Percentiles rank a stretch among this genome's conserved stretches.
Evolutionary conservation across 106 monocot genomes (phyloP).

Genomic region (Chionographis japonica): DNA sequence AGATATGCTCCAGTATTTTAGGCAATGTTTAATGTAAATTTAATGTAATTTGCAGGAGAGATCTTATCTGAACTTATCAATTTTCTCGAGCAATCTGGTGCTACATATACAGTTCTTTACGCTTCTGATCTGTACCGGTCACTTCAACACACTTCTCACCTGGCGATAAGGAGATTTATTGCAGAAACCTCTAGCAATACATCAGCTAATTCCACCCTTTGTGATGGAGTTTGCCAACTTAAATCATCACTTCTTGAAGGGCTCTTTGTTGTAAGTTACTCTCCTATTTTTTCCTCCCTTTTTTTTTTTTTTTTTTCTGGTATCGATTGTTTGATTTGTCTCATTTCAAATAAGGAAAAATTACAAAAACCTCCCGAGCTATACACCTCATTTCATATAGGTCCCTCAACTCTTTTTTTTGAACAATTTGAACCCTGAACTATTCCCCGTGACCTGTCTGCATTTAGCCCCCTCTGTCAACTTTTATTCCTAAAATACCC

Average conservation of each 20-base stretch:
- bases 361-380: no score
- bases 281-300: background rate
- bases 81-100: slow-evolving; percentile 48
- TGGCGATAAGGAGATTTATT: slow-evolving; percentile 36
- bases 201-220: slow-evolving; percentile 28
- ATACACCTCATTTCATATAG: no score
- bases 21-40: background rate
- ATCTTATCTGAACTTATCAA: slow-evolving; percentile 46
- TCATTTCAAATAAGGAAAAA: no score
- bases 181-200: slow-evolving; percentile 27
- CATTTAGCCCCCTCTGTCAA: no score
- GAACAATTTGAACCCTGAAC: no score
- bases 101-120: slow-evolving; percentile 59
- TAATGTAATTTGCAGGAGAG: slow-evolving; percentile 41
- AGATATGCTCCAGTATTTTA: background rate
- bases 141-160: slow-evolving; percentile 3
- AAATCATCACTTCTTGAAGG: slow-evolving; percentile 33
- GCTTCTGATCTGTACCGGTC: slow-evolving; percentile 39
- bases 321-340: no score
- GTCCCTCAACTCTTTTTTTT: no score
- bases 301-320: background rate
- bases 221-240: slow-evolving; percentile 51
- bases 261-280: slow-evolving; percentile 46
- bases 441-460: no score
- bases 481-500: no score